Conservation (phyloP, 495 filamentous ascomycete genomes). For the Bacidia rubella region DNA sequence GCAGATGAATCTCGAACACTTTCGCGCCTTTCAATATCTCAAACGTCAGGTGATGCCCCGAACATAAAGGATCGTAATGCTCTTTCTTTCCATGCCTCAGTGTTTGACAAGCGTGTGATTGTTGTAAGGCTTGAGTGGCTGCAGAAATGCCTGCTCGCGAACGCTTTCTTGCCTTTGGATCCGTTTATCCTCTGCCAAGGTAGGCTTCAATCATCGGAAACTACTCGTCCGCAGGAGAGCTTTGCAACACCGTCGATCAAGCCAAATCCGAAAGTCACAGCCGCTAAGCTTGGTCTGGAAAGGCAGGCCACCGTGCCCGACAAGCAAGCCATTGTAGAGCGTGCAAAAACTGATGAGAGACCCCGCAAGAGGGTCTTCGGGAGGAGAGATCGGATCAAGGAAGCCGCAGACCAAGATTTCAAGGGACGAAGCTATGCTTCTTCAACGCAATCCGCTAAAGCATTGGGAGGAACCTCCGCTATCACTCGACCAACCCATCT, state of each 20-base stretch:
- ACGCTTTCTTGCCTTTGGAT: not conserved
- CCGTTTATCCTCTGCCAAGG: conserved; percentile 1
- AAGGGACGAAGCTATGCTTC: conserved; percentile 16
- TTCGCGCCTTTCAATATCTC: conserved; percentile 11
- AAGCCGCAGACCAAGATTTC: conserved; percentile 16
- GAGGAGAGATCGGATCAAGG: conserved; percentile 12
- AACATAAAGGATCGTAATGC: not conserved
- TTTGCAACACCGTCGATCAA: not conserved
- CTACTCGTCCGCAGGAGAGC: not conserved
- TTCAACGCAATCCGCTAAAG: conserved; percentile 9
- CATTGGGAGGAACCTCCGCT: not conserved
- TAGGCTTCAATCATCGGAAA: not conserved
- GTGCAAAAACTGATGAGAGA: conserved; percentile 38
- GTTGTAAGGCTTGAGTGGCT: conserved; percentile 74
- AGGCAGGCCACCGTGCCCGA: not conserved
- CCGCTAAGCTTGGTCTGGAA: not conserved
- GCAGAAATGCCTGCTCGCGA: conserved; percentile 39
- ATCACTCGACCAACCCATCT: conserved; percentile 32
- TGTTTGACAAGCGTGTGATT: conserved; percentile 32
- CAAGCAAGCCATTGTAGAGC: conserved; percentile 31
- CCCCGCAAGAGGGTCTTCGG: conserved; percentile 9
- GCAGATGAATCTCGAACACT: conserved; percentile 1
- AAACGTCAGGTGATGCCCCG: not conserved
- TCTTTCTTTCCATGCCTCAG: not conserved
- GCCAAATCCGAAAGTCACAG: not conserved